Conservation (phyloP, 345 rosid species). For the Linum usitatissimum region DNA sequence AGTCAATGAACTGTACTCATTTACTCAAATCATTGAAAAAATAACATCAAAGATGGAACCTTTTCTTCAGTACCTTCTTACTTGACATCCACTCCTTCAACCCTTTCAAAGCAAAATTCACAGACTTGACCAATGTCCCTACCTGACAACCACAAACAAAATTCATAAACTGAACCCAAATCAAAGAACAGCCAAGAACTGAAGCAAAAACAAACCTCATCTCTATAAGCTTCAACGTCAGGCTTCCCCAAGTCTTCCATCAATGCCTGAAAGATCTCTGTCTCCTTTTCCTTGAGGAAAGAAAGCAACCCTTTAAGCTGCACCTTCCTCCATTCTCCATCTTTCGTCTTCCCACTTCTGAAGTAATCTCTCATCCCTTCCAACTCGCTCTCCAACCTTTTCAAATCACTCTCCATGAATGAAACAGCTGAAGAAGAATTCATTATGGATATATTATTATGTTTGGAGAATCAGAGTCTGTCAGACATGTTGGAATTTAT, state of each 20-base stretch:
- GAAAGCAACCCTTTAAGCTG: slow-evolving; percentile 44
- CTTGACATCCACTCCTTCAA: slow-evolving; percentile 49
- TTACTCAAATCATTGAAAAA: background rate
- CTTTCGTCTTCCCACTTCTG: slow-evolving; percentile 37
- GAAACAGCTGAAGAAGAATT: no score
- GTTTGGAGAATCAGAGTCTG: no score
- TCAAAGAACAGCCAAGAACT: no score
- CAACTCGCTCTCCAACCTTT: slow-evolving; percentile 23
- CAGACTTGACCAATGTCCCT: slow-evolving; percentile 36
- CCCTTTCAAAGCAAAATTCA: slow-evolving; percentile 28
- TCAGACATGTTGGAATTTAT: no score
- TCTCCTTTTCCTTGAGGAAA: slow-evolving; percentile 34
- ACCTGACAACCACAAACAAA: slow-evolving; percentile 29
- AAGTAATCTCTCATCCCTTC: slow-evolving; percentile 26
- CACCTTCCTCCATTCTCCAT: slow-evolving; percentile 41
- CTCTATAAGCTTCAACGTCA: slow-evolving; percentile 54
- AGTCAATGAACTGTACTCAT: no score
- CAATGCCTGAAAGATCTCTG: slow-evolving; percentile 32
- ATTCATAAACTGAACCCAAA: background rate
- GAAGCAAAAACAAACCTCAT: slow-evolving; percentile 28
- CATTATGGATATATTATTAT: no score
- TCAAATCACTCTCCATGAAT: no score
- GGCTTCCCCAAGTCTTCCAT: slow-evolving; percentile 51
- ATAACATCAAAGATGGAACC: background rate
- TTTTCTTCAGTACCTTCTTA: slow-evolving; percentile 23